These are phyloP conservation scores for Neoscytalidium dimidiatum DNA, from an alignment of 2,329 filamentous ascomycete species.

Conservation along the genomic window DNA sequence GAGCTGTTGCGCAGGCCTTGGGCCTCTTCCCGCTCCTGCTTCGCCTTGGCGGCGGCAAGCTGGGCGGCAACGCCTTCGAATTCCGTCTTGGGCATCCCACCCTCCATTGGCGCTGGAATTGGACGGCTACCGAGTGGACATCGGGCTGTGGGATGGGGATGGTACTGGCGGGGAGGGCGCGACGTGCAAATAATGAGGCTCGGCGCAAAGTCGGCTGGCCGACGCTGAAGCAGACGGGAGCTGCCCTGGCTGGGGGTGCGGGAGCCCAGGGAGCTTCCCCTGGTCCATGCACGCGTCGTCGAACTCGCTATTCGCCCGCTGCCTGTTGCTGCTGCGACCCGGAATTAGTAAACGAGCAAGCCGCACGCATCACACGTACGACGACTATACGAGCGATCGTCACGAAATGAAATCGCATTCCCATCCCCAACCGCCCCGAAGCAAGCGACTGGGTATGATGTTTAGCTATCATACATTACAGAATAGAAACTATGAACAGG, in stretches of 20 bases:
- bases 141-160: neutral
- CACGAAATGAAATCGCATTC: constrained; percentile 33
- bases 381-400: constrained; percentile 10
- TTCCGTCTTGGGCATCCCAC: constrained; percentile 33
- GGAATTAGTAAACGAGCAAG: neutral
- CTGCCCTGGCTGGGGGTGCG: no score
- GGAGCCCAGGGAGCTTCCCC: constrained; percentile 5
- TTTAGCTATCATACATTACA: constrained; percentile 42
- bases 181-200: constrained; percentile 10
- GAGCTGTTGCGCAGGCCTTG: constrained; percentile 31
- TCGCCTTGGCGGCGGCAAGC: constrained; percentile 36
- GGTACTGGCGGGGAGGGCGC: neutral
- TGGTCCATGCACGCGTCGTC: constrained; percentile 2
- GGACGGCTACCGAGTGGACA: neutral
- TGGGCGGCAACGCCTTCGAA: constrained; percentile 39
- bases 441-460: constrained; percentile 15
- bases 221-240: no score
- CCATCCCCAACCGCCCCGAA: constrained; percentile 29
- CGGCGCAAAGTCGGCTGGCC: constrained; percentile 12
- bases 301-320: neutral
- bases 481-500: constrained; percentile 44
- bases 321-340: neutral
- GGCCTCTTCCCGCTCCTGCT: constrained; percentile 35
- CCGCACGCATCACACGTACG: neutral
- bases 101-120: constrained; percentile 34